Evolutionary conservation across 1,284 basidiomycete species (phyloP).

Genomic region (Boletellus deceptivus): DNA sequence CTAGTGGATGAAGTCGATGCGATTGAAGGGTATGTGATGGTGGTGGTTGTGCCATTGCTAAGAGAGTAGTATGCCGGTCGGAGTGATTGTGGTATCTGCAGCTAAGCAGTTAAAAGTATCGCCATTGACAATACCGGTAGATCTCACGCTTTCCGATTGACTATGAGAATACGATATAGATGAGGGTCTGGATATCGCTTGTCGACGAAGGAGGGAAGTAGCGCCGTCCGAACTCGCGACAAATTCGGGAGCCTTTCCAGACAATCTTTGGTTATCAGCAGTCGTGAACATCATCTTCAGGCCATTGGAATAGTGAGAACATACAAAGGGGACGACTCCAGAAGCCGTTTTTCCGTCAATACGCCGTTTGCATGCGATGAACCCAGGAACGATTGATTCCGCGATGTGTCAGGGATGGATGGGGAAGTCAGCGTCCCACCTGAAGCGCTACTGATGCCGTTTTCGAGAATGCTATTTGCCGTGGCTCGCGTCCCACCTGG

Average conservation of each 20-base stretch:
- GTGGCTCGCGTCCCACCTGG: conserved; percentile 15
- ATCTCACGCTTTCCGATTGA: conserved; percentile 45
- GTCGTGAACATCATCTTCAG: conserved; percentile 12
- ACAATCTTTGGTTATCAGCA: conserved; percentile 14
- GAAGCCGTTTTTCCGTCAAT: conserved; percentile 15
- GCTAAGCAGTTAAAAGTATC: conserved; percentile 9
- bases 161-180: conserved; percentile 40
- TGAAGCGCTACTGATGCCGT: conserved; percentile 29
- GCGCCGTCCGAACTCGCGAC: conserved; percentile 26
- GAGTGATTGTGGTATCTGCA: conserved; percentile 29
- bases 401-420: conserved; percentile 25
- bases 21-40: conserved; percentile 50
- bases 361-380: conserved; percentile 18
- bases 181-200: conserved; percentile 38
- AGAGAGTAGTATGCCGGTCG: conserved; percentile 35
- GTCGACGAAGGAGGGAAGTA: conserved; percentile 36
- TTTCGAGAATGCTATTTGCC: conserved; percentile 25
- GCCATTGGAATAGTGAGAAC: conserved; percentile 6
- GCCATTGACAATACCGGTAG: neutral
- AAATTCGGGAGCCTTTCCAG: conserved; percentile 14
- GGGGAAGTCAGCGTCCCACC: conserved; percentile 21
- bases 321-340: conserved; percentile 21
- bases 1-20: conserved; percentile 31
- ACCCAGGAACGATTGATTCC: conserved; percentile 10
- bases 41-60: conserved; percentile 26